Base-by-base conservation (phyloP, 805 yeast genomes). In the Maudiozyma serrabonitensis region DNA sequence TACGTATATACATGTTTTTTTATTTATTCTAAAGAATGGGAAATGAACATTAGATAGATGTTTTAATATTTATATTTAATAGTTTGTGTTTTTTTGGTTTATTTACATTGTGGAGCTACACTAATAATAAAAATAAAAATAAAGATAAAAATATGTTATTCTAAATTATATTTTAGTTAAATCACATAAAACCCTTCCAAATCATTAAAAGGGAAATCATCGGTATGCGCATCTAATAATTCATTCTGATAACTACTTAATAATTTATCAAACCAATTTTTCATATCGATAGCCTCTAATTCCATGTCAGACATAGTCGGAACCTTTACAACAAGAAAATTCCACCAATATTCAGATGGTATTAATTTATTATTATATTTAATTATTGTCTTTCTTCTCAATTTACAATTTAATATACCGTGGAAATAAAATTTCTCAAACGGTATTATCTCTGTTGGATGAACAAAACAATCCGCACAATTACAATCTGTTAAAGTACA, bases 341-440 rank as follows among this genome's bases (percentile, higher is more conserved):
- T 59, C 69, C 69, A 65, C 69, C 69, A 65, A 50, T 54, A 64
- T 44, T 54, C 57, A 5, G 67, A 63, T 25, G 67, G 67, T 18
- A 65, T 56, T 18, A 64, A 47, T 46, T 59, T 62, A 35, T 59
- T 55, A 45, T 56, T 59, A 50, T 49, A 63, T 40, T 56, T 54
- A 15, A 65, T 63, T 3, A 60, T 48, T 13, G 62, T 57, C 50
- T 63, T 63, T 31, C 56, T 57, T 38, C 54, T 59, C 45, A 64
- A 48, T 15, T 54, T 56, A 9, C 54, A 49, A 47, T 65, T 57
- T 18, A 55, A 43, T 16, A 63, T 43, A n/a, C 69, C 69, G 39
- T 53, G 46, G 19, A 56, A 47, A 9, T 61, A 52, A 6, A 65
- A 50, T 35, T 52, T 56, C 41, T 60, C 61, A 32, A 65, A 54